Conservation (phyloP, 768 basidiomycete genomes). For the Tulasnella sp. region DNA sequence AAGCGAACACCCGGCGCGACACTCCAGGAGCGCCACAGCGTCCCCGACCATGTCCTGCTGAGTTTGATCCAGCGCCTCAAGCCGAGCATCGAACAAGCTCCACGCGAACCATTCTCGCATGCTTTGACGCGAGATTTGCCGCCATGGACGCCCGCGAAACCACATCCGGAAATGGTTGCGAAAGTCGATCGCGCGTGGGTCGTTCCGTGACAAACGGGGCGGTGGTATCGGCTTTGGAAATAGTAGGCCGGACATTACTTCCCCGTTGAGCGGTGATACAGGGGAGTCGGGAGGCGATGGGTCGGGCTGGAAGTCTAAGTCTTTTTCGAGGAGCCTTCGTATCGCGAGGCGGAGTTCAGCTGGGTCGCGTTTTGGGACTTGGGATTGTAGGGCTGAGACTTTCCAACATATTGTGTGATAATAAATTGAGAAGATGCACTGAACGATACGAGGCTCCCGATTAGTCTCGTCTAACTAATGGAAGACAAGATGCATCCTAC, state of each 20-base stretch:
- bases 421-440: slow-evolving; percentile 64
- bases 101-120: slow-evolving; percentile 71
- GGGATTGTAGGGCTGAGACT: slow-evolving; percentile 35
- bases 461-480: background rate
- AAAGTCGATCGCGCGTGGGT: slow-evolving; percentile 54
- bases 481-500: background rate
- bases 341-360: slow-evolving; percentile 50
- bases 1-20: slow-evolving; percentile 54
- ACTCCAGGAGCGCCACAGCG: slow-evolving; percentile 52
- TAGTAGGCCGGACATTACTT: slow-evolving; percentile 31
- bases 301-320: slow-evolving; percentile 34
- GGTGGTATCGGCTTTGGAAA: slow-evolving; percentile 40
- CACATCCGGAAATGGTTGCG: slow-evolving; percentile 22
- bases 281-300: background rate
- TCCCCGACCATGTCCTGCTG: slow-evolving; percentile 45
- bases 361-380: slow-evolving; percentile 35
- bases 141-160: slow-evolving; percentile 71
- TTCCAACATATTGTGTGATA: slow-evolving; percentile 40
- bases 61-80: slow-evolving; percentile 34
- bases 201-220: slow-evolving; percentile 37
- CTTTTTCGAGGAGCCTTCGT: slow-evolving; percentile 50
- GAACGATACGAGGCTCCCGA: background rate
- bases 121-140: slow-evolving; percentile 50
- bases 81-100: slow-evolving; percentile 59
- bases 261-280: background rate